A percentile compares a stretch with the other conserved stretches of the same genome.
Conservation (phyloP, 2,329 filamentous ascomycete species). For the Nectriaceae sp. region DNA sequence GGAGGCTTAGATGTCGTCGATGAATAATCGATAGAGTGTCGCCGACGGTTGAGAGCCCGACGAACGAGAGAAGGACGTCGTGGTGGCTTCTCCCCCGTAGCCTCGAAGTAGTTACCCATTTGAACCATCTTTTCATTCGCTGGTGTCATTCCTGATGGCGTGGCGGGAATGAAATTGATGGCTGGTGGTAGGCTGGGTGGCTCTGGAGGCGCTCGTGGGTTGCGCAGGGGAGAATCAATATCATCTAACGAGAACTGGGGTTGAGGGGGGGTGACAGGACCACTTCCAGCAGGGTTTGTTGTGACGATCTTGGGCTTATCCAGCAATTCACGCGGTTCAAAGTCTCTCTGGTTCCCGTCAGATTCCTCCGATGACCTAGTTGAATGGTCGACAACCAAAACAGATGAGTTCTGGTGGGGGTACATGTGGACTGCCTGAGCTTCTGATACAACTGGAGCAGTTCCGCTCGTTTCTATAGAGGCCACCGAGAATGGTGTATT, state of each 20-base stretch:
- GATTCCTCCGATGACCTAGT: slow-evolving; percentile 50
- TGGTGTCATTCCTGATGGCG: slow-evolving; percentile 61
- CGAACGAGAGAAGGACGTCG: slow-evolving; percentile 54
- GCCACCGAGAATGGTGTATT: slow-evolving; percentile 64
- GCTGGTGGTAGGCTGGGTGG: slow-evolving; percentile 45
- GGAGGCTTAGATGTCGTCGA: slow-evolving; percentile 41
- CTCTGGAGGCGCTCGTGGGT: slow-evolving; percentile 60
- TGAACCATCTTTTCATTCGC: slow-evolving; percentile 52
- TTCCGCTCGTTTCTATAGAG: slow-evolving; percentile 63
- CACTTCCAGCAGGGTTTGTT: slow-evolving; percentile 39
- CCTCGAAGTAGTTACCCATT: slow-evolving; percentile 56
- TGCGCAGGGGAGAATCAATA: slow-evolving; percentile 63
- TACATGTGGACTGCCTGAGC: slow-evolving; percentile 63
- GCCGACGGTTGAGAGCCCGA: slow-evolving; percentile 53
- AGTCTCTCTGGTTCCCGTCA: slow-evolving; percentile 33
- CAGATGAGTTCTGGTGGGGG: slow-evolving; percentile 64
- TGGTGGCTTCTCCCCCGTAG: slow-evolving; percentile 45
- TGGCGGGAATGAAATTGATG: slow-evolving; percentile 65
- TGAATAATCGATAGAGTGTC: slow-evolving; percentile 44
- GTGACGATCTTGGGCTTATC: slow-evolving; percentile 40
- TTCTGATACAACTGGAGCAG: slow-evolving; percentile 64
- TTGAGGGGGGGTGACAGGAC: slow-evolving; percentile 55
- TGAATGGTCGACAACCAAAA: slow-evolving; percentile 61
- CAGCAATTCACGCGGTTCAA: slow-evolving; percentile 20
- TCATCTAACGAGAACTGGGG: slow-evolving; percentile 51